Evolutionary conservation across 2,329 filamentous ascomycete species (phyloP).

Genomic region (Sarocladiaceae sp.): DNA sequence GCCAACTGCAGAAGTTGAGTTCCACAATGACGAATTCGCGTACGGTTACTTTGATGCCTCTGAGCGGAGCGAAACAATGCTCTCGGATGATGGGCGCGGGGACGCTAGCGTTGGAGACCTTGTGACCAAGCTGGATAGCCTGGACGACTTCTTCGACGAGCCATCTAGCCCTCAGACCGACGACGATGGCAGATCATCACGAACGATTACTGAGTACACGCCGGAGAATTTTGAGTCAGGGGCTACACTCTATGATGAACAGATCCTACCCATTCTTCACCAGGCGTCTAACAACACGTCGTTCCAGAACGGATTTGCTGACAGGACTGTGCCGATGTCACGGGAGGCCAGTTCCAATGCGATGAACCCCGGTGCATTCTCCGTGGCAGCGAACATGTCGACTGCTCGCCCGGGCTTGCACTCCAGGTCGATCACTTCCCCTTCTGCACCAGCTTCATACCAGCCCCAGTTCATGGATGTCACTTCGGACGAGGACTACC

Average conservation of each 20-base stretch:
- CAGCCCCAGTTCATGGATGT: constrained; percentile 56
- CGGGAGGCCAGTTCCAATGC: constrained; percentile 58
- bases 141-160: constrained; percentile 81
- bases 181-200: constrained; percentile 57
- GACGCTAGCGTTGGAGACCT: constrained; percentile 72
- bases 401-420: constrained; percentile 64
- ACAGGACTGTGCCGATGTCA: constrained; percentile 58
- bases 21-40: constrained; percentile 83
- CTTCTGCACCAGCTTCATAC: constrained; percentile 55
- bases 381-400: constrained; percentile 28
- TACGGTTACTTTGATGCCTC: constrained; percentile 71
- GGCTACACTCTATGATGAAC: constrained; percentile 85
- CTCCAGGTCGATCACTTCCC: constrained; percentile 79
- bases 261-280: constrained; percentile 84
- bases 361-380: constrained; percentile 60
- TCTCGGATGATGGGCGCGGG: constrained; percentile 74
- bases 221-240: constrained; percentile 66
- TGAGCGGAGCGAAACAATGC: constrained; percentile 84
- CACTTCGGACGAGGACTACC: constrained; percentile 71
- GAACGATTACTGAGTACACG: constrained; percentile 61
- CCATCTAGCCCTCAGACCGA: constrained; percentile 52
- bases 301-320: constrained; percentile 86
- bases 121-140: constrained; percentile 71
- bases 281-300: constrained; percentile 76
- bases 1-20: constrained; percentile 83